Percentiles rank a stretch among this genome's conserved stretches.
Conservation (phyloP, 106 monocot species). For the Phalaenopsis aphrodite region DNA sequence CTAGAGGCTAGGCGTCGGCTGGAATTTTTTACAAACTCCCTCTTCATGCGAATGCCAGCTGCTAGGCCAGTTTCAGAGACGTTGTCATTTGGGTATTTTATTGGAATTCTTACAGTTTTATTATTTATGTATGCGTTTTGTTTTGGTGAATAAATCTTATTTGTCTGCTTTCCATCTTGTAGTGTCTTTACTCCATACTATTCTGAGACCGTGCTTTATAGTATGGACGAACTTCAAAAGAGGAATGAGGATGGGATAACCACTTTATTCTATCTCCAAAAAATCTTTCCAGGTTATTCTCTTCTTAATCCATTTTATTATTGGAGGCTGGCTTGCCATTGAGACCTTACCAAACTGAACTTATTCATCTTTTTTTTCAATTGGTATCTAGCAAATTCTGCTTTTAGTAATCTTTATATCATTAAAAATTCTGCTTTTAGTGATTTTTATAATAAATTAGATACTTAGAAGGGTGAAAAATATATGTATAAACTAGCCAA, state of each 20-base stretch:
- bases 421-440: too few species aligned
- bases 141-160: neutral
- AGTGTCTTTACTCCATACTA: constrained; percentile 95
- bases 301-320: neutral
- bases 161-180: constrained; percentile 22
- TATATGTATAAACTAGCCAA: too few species aligned
- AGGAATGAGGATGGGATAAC: constrained; percentile 93
- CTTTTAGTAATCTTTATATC: too few species aligned
- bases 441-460: too few species aligned
- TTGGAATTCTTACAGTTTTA: neutral
- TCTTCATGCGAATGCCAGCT: constrained; percentile 78
- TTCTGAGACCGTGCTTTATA: constrained; percentile 69
- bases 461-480: too few species aligned
- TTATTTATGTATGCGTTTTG: neutral
- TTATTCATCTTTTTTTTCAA: neutral
- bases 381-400: too few species aligned
- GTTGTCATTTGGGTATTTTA: constrained; percentile 72
- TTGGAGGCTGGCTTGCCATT: neutral
- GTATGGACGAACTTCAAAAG: constrained; percentile 57
- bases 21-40: constrained; percentile 77
- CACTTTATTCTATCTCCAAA: constrained; percentile 82
- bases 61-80: constrained; percentile 69
- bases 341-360: neutral
- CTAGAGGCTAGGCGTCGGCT: constrained; percentile 77
- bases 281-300: constrained; percentile 78